These are phyloP conservation scores for Pleomassaria siparia DNA, from an alignment of 2,329 filamentous ascomycete species.

Conservation along the genomic window DNA sequence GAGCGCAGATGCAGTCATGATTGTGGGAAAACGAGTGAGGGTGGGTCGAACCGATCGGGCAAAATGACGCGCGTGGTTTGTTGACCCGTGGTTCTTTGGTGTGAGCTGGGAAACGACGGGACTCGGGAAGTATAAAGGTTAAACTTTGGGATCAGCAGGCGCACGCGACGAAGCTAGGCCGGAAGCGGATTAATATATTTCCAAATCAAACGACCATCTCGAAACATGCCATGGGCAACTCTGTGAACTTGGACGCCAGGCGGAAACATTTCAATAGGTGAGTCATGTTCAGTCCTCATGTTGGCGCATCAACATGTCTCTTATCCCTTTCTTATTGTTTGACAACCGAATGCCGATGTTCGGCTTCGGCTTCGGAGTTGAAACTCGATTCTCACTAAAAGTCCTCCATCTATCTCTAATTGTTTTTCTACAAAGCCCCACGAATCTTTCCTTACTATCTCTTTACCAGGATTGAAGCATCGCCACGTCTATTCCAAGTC, in stretches of 20 bases:
- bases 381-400: neutral
- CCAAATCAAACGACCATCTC: neutral
- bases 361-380: conserved; percentile 10
- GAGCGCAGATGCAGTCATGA: conserved; percentile 40
- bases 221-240: neutral
- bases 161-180: conserved; percentile 1
- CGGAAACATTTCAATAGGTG: neutral
- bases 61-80: neutral
- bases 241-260: neutral
- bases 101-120: neutral
- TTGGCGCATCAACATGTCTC: neutral
- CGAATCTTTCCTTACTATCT: neutral
- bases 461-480: too few species aligned
- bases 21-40: conserved; percentile 5
- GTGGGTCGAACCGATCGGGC: neutral
- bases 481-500: too few species aligned
- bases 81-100: neutral
- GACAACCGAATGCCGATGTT: conserved; percentile 3
- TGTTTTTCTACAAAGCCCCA: neutral
- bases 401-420: too few species aligned
- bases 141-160: neutral
- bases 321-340: neutral
- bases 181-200: neutral
- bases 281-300: neutral
- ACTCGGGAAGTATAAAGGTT: neutral